Evolutionary conservation across 75 land plant genomes (phyloP).

Genomic region (Sequoiadendron giganteum): DNA sequence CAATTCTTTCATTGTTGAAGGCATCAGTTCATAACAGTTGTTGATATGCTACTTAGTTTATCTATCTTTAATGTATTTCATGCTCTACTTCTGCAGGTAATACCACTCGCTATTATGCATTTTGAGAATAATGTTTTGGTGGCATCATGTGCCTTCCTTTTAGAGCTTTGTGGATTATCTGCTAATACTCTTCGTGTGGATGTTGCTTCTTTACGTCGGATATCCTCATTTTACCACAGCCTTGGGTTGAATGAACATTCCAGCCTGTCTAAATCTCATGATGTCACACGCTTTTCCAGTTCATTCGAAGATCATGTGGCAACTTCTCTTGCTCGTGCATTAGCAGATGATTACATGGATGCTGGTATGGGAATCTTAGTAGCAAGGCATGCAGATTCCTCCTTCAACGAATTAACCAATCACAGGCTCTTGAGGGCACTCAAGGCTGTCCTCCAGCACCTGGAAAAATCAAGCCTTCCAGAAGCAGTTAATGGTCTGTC

Average conservation of each 20-base stretch:
- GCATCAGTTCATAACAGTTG: neutral
- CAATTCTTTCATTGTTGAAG: neutral
- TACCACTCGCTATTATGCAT: conserved; percentile 74
- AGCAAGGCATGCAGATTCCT: conserved; percentile 23
- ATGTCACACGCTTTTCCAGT: conserved; percentile 30
- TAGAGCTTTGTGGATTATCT: conserved; percentile 94
- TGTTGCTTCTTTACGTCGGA: conserved; percentile 76
- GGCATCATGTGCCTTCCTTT: conserved; percentile 75
- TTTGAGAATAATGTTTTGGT: conserved; percentile 76
- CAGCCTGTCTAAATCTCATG: conserved; percentile 28
- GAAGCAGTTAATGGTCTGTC: conserved; percentile 36
- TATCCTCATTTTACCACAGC: conserved; percentile 57
- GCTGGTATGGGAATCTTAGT: conserved; percentile 35
- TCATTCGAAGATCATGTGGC: conserved; percentile 38
- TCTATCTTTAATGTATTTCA: neutral
- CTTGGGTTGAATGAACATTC: conserved; percentile 10
- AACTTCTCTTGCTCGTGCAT: conserved; percentile 62
- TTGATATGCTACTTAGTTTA: neutral
- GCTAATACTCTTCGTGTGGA: conserved; percentile 75
- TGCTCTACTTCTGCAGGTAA: conserved; percentile 52
- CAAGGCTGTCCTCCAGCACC: conserved; percentile 59
- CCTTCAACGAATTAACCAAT: conserved; percentile 3
- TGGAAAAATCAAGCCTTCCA: conserved; percentile 83
- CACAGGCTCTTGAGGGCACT: conserved; percentile 43
- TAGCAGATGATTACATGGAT: conserved; percentile 77